Evolutionary conservation across 2,329 filamentous ascomycete genomes (phyloP).

Genomic region (Chaetomium strumarium): DNA sequence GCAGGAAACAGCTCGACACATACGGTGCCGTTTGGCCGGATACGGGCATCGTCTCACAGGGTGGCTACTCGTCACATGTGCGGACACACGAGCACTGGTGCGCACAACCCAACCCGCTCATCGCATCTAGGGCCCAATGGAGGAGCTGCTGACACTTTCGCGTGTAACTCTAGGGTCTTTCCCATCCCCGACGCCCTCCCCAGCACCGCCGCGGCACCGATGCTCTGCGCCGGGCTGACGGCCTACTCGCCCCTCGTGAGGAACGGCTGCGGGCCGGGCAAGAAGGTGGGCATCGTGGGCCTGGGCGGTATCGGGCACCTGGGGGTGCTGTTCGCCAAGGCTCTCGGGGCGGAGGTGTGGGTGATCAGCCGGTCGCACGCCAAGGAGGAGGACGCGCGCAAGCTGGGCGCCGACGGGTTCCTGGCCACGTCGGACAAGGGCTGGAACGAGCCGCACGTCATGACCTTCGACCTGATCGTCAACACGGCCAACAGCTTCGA

Average conservation of each 20-base stretch:
- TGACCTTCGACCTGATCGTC: slow-evolving; percentile 70
- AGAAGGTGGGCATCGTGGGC: slow-evolving; percentile 71
- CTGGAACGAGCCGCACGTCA: slow-evolving; percentile 52
- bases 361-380: slow-evolving; percentile 54
- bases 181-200: slow-evolving; percentile 70
- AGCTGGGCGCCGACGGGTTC: slow-evolving; percentile 57
- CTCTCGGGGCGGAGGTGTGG: slow-evolving; percentile 57
- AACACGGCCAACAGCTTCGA: slow-evolving; percentile 66
- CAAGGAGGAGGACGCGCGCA: slow-evolving; percentile 54
- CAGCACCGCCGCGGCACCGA: slow-evolving; percentile 61
- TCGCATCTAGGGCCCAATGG: background rate
- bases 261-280: slow-evolving; percentile 68
- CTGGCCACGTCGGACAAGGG: slow-evolving; percentile 51
- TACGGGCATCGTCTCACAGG: slow-evolving; percentile 50
- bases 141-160: background rate
- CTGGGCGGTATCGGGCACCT: slow-evolving; percentile 69
- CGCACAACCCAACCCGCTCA: slow-evolving; percentile 11
- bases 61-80: slow-evolving; percentile 42
- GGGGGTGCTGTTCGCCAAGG: slow-evolving; percentile 63
- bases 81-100: slow-evolving; percentile 65
- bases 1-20: slow-evolving; percentile 53
- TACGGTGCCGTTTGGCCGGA: slow-evolving; percentile 51
- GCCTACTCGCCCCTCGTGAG: slow-evolving; percentile 72
- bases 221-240: slow-evolving; percentile 81
- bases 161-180: slow-evolving; percentile 46